Conservation (phyloP, 2,329 filamentous ascomycete species). For the Alternaria arbusti region DNA sequence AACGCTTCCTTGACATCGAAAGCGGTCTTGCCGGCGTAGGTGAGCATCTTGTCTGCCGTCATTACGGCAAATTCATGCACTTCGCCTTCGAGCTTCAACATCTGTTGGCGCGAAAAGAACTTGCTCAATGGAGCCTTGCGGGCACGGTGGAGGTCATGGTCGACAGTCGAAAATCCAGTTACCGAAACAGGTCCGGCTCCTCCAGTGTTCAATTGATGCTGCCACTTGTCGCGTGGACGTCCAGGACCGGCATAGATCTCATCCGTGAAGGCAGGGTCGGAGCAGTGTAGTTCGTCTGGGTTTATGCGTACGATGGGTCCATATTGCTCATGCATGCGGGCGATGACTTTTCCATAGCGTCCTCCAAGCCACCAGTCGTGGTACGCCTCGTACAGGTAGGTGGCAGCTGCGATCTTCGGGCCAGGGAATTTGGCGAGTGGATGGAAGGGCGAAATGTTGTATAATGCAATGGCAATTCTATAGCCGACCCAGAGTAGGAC, state of each 20-base stretch:
- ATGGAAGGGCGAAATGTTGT: slow-evolving; percentile 34
- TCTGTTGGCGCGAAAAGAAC: slow-evolving; percentile 46
- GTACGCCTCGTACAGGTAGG: slow-evolving; percentile 38
- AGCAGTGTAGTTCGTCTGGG: slow-evolving; percentile 42
- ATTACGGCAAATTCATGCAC: slow-evolving; percentile 26
- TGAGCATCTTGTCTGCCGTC: slow-evolving; percentile 25
- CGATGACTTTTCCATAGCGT: slow-evolving; percentile 44
- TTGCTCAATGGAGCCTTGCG: slow-evolving; percentile 41
- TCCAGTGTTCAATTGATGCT: slow-evolving; percentile 34
- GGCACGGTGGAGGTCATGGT: slow-evolving; percentile 42
- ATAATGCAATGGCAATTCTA: slow-evolving; percentile 22
- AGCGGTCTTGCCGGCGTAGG: slow-evolving; percentile 26
- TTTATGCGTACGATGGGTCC: slow-evolving; percentile 39
- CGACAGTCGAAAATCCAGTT: slow-evolving; percentile 35
- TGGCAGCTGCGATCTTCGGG: slow-evolving; percentile 37
- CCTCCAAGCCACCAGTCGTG: slow-evolving; percentile 37
- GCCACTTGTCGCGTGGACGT: slow-evolving; percentile 29
- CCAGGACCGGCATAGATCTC: slow-evolving; percentile 40
- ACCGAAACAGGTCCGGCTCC: slow-evolving; percentile 31
- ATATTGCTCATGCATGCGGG: slow-evolving; percentile 43
- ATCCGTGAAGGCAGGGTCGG: slow-evolving; percentile 42
- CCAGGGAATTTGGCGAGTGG: slow-evolving; percentile 35
- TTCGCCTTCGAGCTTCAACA: slow-evolving; percentile 33
- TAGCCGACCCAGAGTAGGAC: slow-evolving; percentile 27
- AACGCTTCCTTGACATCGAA: slow-evolving; percentile 37